Conservation (phyloP, 306 rosid genomes). For the Rosa persica region DNA sequence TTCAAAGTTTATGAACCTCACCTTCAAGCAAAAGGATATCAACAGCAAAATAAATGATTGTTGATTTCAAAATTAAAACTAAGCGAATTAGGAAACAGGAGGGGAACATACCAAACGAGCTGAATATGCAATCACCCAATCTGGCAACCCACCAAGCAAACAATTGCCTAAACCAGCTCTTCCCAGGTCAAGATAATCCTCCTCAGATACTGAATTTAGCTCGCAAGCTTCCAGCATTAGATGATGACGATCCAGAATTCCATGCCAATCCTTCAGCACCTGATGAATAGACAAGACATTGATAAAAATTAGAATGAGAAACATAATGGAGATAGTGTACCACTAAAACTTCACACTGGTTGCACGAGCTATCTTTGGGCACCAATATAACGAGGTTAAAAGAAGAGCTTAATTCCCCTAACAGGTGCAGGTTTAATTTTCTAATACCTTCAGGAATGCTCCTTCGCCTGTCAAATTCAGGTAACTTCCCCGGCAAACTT, state of each 20-base stretch:
- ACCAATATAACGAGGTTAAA: not conserved
- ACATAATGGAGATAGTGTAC: conserved; percentile 7
- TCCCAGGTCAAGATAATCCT: conserved; percentile 82
- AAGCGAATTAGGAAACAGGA: conserved; percentile 7
- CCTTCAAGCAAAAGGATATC: conserved; percentile 54
- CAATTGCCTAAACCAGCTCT: conserved; percentile 99
- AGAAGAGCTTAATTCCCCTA: not conserved
- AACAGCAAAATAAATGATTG: conserved; percentile 27
- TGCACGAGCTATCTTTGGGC: conserved; percentile 7
- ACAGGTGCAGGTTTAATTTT: not conserved
- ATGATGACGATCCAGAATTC: conserved; percentile 76
- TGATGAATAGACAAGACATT: conserved; percentile 35
- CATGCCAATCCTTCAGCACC: conserved; percentile 95
- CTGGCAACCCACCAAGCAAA: conserved; percentile 94
- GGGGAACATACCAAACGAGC: conserved; percentile 83
- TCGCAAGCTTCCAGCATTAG: conserved; percentile 96
- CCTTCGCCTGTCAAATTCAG: conserved; percentile 97
- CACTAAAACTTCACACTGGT: conserved; percentile 10
- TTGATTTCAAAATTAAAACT: not conserved
- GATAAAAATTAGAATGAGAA: conserved; percentile 18
- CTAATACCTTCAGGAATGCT: conserved; percentile 75
- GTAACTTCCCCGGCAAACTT: conserved; percentile 98
- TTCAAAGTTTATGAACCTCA: conserved; percentile 86
- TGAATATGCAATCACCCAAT: conserved; percentile 93
- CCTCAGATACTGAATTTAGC: conserved; percentile 74